These are phyloP conservation scores for Fusarium staphyleae DNA, from an alignment of 2,329 filamentous ascomycete genomes.

Conservation along the genomic window DNA sequence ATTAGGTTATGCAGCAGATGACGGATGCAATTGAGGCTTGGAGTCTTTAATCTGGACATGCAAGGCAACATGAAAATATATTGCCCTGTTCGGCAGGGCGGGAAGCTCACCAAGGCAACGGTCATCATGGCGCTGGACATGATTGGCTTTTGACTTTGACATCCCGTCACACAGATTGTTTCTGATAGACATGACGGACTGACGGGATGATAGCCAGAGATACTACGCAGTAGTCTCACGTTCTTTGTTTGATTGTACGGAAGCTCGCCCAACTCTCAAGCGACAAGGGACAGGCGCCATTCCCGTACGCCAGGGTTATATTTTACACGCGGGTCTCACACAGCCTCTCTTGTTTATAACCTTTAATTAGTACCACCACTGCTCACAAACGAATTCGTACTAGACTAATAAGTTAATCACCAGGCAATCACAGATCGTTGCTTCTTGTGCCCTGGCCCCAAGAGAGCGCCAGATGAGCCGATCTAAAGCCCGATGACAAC, in stretches of 20 bases:
- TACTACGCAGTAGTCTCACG: conserved; percentile 3
- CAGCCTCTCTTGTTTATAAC: conserved; percentile 1
- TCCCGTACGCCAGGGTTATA: conserved; percentile 9
- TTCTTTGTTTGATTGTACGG: conserved; percentile 18
- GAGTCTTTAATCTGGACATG: conserved; percentile 27
- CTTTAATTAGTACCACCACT: conserved; percentile 3
- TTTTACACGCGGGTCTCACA: conserved; percentile 4
- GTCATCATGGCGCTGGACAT: neutral
- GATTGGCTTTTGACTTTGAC: conserved; percentile 17
- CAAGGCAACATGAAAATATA: conserved; percentile 22
- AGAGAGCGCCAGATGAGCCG: conserved; percentile 18
- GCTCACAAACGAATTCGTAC: conserved; percentile 3
- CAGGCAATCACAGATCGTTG: neutral
- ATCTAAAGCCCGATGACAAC: conserved; percentile 36
- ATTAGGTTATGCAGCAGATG: conserved; percentile 34
- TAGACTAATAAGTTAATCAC: neutral
- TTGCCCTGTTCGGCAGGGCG: conserved; percentile 16
- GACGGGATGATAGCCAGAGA: conserved; percentile 12
- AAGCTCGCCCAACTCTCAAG: conserved; percentile 2
- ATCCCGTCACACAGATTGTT: conserved; percentile 7
- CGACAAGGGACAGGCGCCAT: conserved; percentile 8
- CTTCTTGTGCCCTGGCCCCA: conserved; percentile 1
- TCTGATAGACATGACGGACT: conserved; percentile 14
- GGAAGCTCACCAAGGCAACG: conserved; percentile 27
- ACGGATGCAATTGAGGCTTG: conserved; percentile 39